Percentiles rank a stretch among this genome's conserved stretches.
Evolutionary conservation across 2,329 filamentous ascomycete genomes (phyloP).

Genomic region (Fusarium sp.): DNA sequence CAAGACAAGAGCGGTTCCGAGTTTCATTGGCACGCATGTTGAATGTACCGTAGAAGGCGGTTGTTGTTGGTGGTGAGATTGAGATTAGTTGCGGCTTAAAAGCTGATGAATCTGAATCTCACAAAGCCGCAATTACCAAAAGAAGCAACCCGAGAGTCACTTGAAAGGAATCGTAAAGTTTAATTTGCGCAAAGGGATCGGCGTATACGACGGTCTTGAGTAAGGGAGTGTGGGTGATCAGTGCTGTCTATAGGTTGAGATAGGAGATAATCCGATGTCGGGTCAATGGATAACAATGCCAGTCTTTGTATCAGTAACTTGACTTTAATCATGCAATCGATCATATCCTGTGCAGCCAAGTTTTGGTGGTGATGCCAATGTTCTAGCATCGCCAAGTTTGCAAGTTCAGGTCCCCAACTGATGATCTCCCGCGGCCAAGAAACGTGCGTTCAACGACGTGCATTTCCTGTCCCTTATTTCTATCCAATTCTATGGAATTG

Average conservation of each 20-base stretch:
- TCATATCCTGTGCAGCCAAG: background rate
- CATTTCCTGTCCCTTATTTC: background rate
- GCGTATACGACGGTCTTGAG: background rate
- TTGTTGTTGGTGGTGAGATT: background rate
- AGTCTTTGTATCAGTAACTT: background rate
- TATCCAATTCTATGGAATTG: background rate
- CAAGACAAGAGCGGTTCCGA: background rate
- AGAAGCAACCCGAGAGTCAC: background rate
- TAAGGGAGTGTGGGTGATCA: slow-evolving; percentile 1
- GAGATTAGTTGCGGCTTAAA: slow-evolving; percentile 7
- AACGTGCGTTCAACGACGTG: background rate
- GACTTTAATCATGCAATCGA: background rate
- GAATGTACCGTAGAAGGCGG: background rate
- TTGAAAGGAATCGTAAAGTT: background rate
- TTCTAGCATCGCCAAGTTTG: slow-evolving; percentile 24
- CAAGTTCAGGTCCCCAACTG: background rate
- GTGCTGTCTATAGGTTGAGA: background rate
- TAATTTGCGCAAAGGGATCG: slow-evolving; percentile 1
- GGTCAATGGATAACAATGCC: background rate
- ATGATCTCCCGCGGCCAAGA: slow-evolving; percentile 36
- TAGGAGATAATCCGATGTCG: slow-evolving; percentile 1
- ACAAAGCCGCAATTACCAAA: background rate
- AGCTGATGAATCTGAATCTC: background rate
- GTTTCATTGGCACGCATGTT: background rate
- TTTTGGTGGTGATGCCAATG: background rate